These are phyloP conservation scores for Castanea crenata DNA, from an alignment of 306 rosid species.

Conservation along the genomic window DNA sequence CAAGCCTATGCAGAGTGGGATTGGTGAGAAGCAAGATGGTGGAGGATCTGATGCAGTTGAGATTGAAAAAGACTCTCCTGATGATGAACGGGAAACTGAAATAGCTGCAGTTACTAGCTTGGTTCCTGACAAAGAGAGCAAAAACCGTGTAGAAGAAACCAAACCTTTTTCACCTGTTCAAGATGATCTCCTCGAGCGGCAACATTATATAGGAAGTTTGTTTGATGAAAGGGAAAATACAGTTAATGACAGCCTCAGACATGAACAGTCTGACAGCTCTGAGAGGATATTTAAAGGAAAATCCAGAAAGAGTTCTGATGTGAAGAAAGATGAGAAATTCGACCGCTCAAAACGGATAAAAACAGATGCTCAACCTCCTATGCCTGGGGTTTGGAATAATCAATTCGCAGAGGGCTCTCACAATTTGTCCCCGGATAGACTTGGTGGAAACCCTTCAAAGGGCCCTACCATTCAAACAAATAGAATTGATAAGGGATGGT, in stretches of 20 bases:
- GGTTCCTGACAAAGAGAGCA: slow-evolving; percentile 30
- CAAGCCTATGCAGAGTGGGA: slow-evolving; percentile 41
- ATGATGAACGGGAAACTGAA: slow-evolving; percentile 51
- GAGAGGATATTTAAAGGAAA: slow-evolving; percentile 62
- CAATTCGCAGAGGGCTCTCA: slow-evolving; percentile 44
- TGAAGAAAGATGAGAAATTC: slow-evolving; percentile 51
- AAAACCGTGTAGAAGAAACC: slow-evolving; percentile 37
- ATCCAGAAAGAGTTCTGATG: slow-evolving; percentile 57
- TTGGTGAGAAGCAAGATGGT: slow-evolving; percentile 67
- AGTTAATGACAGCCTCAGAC: slow-evolving; percentile 47
- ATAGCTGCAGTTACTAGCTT: slow-evolving; percentile 29
- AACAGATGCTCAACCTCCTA: slow-evolving; percentile 39
- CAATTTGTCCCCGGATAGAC: slow-evolving; percentile 51
- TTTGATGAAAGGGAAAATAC: slow-evolving; percentile 61
- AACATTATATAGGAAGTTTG: slow-evolving; percentile 61
- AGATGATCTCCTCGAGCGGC: slow-evolving; percentile 56
- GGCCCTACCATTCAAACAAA: slow-evolving; percentile 42
- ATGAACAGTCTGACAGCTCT: slow-evolving; percentile 69
- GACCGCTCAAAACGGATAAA: slow-evolving; percentile 60
- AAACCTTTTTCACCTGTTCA: slow-evolving; percentile 46
- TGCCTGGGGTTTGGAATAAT: slow-evolving; percentile 51
- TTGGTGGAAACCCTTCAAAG: slow-evolving; percentile 47
- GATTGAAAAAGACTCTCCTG: slow-evolving; percentile 61
- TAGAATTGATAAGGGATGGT: slow-evolving; percentile 59
- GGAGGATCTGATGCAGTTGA: slow-evolving; percentile 66